Base-by-base conservation (phyloP, 805 yeast species). In the Yamadazyma kitorensis region DNA sequence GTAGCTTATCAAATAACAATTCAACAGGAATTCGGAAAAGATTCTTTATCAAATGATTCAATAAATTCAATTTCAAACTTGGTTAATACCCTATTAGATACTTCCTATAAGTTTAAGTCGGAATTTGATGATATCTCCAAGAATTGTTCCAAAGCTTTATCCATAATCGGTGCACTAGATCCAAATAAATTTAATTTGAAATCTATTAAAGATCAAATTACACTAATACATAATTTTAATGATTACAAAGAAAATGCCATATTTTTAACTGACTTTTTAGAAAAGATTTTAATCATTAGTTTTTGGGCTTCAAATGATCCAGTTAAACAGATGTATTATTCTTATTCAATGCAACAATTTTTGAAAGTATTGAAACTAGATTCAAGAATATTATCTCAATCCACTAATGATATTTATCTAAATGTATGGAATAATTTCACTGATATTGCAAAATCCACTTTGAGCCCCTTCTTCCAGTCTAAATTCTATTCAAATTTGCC, bases 251-350 rank as follows among this genome's bases (percentile, higher is more conserved):
- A 89, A 47, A 74, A 76, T n/a, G 64, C 76, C 2, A 68, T 65
- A 9, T 86, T 91, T 48, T 66, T 87, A 20, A 63, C 76, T 3
- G 68, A 72, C 46, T 76, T 89, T 31, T 64, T 89, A 21, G 81
- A 85, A 40, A 71, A 74, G 35, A 69, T 77, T 39, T 67, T 93
- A n/a, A 82, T 89, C 6, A 87, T 86, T 21, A 78, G 87, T 1
- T 89, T 88, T 57, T 82, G 94, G 78, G 88, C 96, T 0, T 82
- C 96, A 2, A 84, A 82, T 21, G 88, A 88, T 51, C 96, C 98
- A 0, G 74, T 77, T 15, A 76, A 78, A 31, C 98, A 93, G 55
- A 68, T 85, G 38, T 85, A 82, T 51, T 70, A 88, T 22, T 96
- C 96, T 0, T 83, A 76, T 55, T 83, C 91, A 0, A 86, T 93